These are phyloP conservation scores for Hypocrella siamensis DNA, from an alignment of 2,329 filamentous ascomycete species.

Conservation along the genomic window DNA sequence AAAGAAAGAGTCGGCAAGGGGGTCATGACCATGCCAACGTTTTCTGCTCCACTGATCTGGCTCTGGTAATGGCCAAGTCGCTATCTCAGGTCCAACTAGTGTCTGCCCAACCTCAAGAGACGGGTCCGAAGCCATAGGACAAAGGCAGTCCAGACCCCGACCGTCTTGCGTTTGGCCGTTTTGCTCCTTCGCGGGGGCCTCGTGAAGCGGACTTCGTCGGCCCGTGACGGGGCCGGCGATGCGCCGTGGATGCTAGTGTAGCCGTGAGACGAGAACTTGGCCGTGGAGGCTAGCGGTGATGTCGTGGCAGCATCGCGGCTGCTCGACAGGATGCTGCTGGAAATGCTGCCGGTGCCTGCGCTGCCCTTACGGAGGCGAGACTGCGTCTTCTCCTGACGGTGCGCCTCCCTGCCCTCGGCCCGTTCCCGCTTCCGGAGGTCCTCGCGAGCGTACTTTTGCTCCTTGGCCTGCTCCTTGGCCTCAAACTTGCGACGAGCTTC, in stretches of 20 bases:
- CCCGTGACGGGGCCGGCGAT: constrained; percentile 12
- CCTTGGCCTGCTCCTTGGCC: constrained; percentile 43
- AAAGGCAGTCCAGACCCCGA: constrained; percentile 46
- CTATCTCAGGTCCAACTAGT: no score
- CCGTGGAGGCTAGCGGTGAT: no score
- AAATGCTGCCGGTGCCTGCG: constrained; percentile 12
- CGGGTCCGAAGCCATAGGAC: constrained; percentile 48
- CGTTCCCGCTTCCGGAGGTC: constrained; percentile 43
- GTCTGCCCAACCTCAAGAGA: constrained; percentile 23
- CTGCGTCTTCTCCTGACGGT: constrained; percentile 31
- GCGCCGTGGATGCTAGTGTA: constrained; percentile 26
- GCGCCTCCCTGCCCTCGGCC: constrained; percentile 39
- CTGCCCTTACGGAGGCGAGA: constrained; percentile 24
- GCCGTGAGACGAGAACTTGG: constrained; percentile 12
- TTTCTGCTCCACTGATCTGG: no score
- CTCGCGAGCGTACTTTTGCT: constrained; percentile 45
- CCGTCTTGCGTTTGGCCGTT: constrained; percentile 43
- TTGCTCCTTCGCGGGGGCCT: constrained; percentile 22
- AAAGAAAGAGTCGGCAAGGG: no score
- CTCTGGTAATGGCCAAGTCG: no score
- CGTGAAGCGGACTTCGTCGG: constrained; percentile 28
- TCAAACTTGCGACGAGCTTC: constrained; percentile 48
- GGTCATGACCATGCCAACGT: no score
- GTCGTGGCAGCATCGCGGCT: no score
- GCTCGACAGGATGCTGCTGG: constrained; percentile 17